These are phyloP conservation scores for Podospora pseudocomata DNA, from an alignment of 495 filamentous ascomycete species.

Conservation along the genomic window DNA sequence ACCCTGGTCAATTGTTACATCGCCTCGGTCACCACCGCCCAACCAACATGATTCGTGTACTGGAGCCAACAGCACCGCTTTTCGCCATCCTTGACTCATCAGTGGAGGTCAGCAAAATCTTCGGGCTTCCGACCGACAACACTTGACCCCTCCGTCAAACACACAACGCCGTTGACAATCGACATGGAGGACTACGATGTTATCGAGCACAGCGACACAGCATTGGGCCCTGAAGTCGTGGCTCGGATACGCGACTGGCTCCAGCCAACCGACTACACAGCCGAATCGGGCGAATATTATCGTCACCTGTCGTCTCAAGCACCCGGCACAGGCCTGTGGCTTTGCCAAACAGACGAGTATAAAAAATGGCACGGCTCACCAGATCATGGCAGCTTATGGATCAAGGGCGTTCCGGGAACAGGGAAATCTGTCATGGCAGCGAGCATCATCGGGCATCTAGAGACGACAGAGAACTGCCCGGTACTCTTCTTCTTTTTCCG, in stretches of 20 bases:
- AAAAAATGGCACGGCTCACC: slow-evolving; percentile 36
- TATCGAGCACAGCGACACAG: slow-evolving; percentile 13
- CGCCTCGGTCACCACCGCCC: no score
- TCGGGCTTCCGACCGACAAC: no score
- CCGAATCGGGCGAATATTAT: slow-evolving; percentile 23
- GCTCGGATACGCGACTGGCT: slow-evolving; percentile 33
- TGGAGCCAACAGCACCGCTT: neutral
- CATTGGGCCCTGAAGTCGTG: slow-evolving; percentile 15
- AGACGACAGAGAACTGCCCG: slow-evolving; percentile 26
- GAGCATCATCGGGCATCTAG: slow-evolving; percentile 29
- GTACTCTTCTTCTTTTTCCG: slow-evolving; percentile 53
- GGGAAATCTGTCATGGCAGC: slow-evolving; percentile 49
- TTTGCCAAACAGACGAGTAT: slow-evolving; percentile 35
- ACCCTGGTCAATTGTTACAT: no score
- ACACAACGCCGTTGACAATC: no score
- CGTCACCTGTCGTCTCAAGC: slow-evolving; percentile 37
- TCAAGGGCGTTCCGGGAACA: slow-evolving; percentile 44
- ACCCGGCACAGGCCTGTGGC: slow-evolving; percentile 45
- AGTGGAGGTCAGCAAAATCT: no score
- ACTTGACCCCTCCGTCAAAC: no score
- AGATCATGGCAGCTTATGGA: slow-evolving; percentile 39
- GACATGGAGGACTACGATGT: slow-evolving; percentile 10
- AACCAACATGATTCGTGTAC: neutral
- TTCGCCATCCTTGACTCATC: no score
- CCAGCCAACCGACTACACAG: slow-evolving; percentile 31